phyloP scores from a whole-genome alignment of 1,284 basidiomycete genomes.

The Melampsora larici-populina region DNA sequence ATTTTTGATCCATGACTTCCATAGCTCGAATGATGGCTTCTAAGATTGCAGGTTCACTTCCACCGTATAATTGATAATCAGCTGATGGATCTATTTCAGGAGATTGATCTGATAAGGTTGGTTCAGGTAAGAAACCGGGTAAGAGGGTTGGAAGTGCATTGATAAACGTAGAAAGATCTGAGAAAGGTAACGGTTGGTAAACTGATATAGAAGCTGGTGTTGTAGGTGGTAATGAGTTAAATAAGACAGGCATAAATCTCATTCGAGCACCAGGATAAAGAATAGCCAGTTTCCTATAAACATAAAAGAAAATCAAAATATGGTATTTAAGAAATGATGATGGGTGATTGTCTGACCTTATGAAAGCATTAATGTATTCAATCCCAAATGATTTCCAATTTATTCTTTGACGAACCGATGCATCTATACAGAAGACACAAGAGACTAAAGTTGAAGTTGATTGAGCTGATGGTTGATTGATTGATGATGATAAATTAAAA shows the following conservation, averaged over 20 bases:
- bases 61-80: slow-evolving; percentile 1
- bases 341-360: slow-evolving; percentile 3
- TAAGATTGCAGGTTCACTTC: slow-evolving; percentile 28
- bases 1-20: slow-evolving; percentile 25
- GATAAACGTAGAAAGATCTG: slow-evolving; percentile 2
- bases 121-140: not conserved
- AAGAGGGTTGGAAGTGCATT: slow-evolving; percentile 7
- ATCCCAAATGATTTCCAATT: slow-evolving; percentile 15
- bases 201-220: slow-evolving; percentile 12
- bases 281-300: not conserved
- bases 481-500: too few species aligned
- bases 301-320: not conserved
- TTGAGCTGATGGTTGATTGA: not conserved
- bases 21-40: slow-evolving; percentile 32
- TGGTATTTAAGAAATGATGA: not conserved
- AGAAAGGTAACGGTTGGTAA: slow-evolving; percentile 22
- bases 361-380: slow-evolving; percentile 3
- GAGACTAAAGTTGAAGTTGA: slow-evolving; percentile 1
- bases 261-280: slow-evolving; percentile 21
- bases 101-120: not conserved
- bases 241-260: slow-evolving; percentile 21
- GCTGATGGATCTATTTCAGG: not conserved
- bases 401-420: not conserved
- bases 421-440: slow-evolving; percentile 34
- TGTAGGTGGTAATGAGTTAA: slow-evolving; percentile 15